Conservation (phyloP, 2,329 filamentous ascomycete species). For the Neobulgaria alba region DNA sequence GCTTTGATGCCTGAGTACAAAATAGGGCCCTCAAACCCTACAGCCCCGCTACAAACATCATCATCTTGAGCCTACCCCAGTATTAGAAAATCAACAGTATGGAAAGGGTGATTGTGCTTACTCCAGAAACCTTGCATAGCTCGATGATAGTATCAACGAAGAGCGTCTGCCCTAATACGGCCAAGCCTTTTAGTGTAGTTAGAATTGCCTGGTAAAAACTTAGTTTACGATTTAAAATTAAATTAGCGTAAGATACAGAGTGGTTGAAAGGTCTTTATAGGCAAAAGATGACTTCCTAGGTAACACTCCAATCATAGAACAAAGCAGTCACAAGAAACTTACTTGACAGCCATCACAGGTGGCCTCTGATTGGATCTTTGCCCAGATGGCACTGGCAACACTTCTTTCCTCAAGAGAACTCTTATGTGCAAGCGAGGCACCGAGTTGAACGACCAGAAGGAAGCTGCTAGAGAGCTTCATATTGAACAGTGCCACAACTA, state of each 20-base stretch:
- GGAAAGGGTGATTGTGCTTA: slow-evolving; percentile 4
- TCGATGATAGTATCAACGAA: slow-evolving; percentile 33
- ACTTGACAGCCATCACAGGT: slow-evolving; percentile 26
- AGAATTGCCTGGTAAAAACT: slow-evolving; percentile 23
- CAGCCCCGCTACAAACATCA: slow-evolving; percentile 47
- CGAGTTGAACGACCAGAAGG: not conserved
- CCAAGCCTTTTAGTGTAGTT: slow-evolving; percentile 35
- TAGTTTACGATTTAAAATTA: not conserved
- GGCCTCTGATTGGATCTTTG: slow-evolving; percentile 27
- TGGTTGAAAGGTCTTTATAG: no score
- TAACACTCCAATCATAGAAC: no score
- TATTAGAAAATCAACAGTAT: no score
- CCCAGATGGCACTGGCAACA: slow-evolving; percentile 20
- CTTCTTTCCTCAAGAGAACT: not conserved
- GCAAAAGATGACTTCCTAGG: no score
- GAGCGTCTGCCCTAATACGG: slow-evolving; percentile 34
- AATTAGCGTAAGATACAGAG: no score
- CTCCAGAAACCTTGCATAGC: slow-evolving; percentile 26
- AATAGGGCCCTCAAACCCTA: slow-evolving; percentile 44
- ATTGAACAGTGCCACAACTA: not conserved
- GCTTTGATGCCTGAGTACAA: slow-evolving; percentile 40
- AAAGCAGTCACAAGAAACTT: not conserved
- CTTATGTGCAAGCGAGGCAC: not conserved
- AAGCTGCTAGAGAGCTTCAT: not conserved
- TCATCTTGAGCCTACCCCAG: slow-evolving; percentile 32